Base-by-base conservation (phyloP, 2,329 filamentous ascomycete genomes). In the Ophiostoma australiae region DNA sequence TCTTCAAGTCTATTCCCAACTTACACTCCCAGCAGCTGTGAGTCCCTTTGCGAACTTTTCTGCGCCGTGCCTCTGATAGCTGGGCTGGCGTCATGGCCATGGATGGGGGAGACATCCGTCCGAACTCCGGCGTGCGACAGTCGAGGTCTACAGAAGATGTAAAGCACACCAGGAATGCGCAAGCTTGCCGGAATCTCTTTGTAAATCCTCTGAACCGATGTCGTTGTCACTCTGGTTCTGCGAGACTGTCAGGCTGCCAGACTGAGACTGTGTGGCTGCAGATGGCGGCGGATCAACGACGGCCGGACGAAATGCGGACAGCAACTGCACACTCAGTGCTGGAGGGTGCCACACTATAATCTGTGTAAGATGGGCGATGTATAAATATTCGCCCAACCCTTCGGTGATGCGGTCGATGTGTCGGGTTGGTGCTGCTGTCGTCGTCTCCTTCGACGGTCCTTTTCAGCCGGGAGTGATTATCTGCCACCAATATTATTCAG, bases 21-120 rank as follows among this genome's bases (percentile, higher is more conserved):
- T 80, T 79, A 82, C 84, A 86, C 76, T 86, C 83, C 84, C 84
- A 86, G 75, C 84, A 86, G 74, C 84, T 85, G 73, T 81, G 81
- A 1, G 84, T 86, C n/a, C 84, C 84, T 72, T 86, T 86, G 23
- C 83, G 82, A 33, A 84, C 75, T 74, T 81, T 84, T 69, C 81
- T 79, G 69, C 81, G 78, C 75, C 81, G 80, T 37, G 77, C 73
- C 33, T 77, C 77, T 17, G 73, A 39, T 4, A 41, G 72, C 27
- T 68, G 71, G 52, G 63, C 69, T 6, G 69, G 37, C 31, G 73
- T 72, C 65, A 72, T 63, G 52, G 61, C 68, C 69, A 66, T 68
- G 3, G 33, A 52, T 7, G 65, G 55, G 13, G 33, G 41, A 3
- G 71, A 66, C 69, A 68, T 70, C 35, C 35, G 33, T 69, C 67